These are phyloP conservation scores for Sugiyamaella paludigena DNA, from an alignment of 1,139 yeast genomes.

Conservation along the genomic window DNA sequence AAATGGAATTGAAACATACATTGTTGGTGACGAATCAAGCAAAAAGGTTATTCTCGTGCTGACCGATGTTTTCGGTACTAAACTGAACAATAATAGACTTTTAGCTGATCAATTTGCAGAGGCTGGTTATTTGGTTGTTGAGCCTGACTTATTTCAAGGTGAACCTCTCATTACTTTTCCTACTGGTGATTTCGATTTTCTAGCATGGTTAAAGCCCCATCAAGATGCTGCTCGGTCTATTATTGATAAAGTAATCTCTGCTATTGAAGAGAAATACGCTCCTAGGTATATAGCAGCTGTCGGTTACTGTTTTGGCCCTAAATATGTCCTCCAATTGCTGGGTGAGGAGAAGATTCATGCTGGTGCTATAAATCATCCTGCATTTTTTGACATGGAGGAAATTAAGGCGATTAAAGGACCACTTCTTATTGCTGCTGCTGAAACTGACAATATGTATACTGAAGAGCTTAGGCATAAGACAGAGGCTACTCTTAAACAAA, in stretches of 20 bases:
- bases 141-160: conserved; percentile 70
- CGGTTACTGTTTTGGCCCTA: conserved; percentile 89
- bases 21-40: conserved; percentile 48
- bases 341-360: conserved; percentile 46
- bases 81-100: conserved; percentile 52
- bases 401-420: conserved; percentile 60
- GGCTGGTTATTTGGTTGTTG: conserved; percentile 61
- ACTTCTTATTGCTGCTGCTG: conserved; percentile 68
- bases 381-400: conserved; percentile 63
- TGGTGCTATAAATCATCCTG: conserved; percentile 80
- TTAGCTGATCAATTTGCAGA: conserved; percentile 71
- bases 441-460: conserved; percentile 61
- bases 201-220: conserved; percentile 59
- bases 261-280: conserved; percentile 36
- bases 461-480: conserved; percentile 59
- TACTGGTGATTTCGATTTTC: conserved; percentile 41
- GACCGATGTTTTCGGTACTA: conserved; percentile 69
- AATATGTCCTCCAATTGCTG: conserved; percentile 56
- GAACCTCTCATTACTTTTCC: no score
- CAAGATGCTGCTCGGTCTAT: conserved; percentile 46
- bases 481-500: conserved; percentile 53
- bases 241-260: conserved; percentile 45
- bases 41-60: conserved; percentile 54
- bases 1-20: conserved; percentile 54
- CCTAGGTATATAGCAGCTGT: conserved; percentile 58